These are phyloP conservation scores for Phytophthora foliorum DNA, from an alignment of 352 stramenopile genomes.

Conservation along the genomic window DNA sequence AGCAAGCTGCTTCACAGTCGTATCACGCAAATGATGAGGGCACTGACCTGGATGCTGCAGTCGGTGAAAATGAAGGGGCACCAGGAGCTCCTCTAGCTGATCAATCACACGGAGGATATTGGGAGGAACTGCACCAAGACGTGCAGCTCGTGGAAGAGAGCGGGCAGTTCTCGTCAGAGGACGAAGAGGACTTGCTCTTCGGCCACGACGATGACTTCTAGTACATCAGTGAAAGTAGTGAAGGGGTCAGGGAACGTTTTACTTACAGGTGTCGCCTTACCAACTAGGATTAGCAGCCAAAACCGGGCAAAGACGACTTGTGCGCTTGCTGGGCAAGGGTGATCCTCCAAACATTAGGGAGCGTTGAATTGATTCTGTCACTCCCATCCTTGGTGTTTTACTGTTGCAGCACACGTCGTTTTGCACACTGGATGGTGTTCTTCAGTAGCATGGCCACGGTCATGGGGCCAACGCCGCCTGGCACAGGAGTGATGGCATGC, in stretches of 20 bases:
- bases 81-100: slow-evolving; percentile 4
- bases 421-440: slow-evolving; percentile 79
- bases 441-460: slow-evolving; percentile 96
- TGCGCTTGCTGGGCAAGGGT: slow-evolving; percentile 24
- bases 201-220: slow-evolving; percentile 22
- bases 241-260: slow-evolving; percentile 29
- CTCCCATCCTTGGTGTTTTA: slow-evolving; percentile 10
- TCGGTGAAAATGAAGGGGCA: slow-evolving; percentile 1
- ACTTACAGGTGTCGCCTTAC: slow-evolving; percentile 36
- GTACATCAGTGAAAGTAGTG: not conserved
- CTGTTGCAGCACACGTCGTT: slow-evolving; percentile 26
- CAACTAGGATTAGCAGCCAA: slow-evolving; percentile 36
- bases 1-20: slow-evolving; percentile 48
- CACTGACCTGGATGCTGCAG: slow-evolving; percentile 1
- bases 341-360: slow-evolving; percentile 15
- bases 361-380: not conserved
- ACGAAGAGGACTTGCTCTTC: slow-evolving; percentile 44
- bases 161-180: slow-evolving; percentile 76
- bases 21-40: slow-evolving; percentile 16
- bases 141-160: slow-evolving; percentile 82
- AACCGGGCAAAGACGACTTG: slow-evolving; percentile 14
- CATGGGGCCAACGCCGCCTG: slow-evolving; percentile 97
- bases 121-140: slow-evolving; percentile 76
- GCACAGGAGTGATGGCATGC: slow-evolving; percentile 97
- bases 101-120: slow-evolving; percentile 49